Percentiles rank a stretch among this genome's conserved stretches.
Evolutionary conservation across 208 protist species (phyloP).

Genomic region (Crithidia thermophila): DNA sequence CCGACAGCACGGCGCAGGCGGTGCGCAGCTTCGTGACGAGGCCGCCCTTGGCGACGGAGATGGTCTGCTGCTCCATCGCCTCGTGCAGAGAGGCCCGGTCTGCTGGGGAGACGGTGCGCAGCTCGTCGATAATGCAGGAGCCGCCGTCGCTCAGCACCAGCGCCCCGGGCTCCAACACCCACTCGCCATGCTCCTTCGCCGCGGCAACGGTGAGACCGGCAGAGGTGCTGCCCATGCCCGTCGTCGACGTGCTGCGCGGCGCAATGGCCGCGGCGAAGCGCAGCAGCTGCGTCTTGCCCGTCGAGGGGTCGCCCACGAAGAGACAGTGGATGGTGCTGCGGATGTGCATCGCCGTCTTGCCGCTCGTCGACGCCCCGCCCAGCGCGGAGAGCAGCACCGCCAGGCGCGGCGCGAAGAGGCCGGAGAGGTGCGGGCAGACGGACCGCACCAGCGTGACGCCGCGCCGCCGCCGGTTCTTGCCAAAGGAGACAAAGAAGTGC

Average conservation of each 20-base stretch:
- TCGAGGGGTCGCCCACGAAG: conserved; percentile 99
- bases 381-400: conserved; percentile 76
- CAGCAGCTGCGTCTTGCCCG: conserved; percentile 96
- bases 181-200: conserved; percentile 89
- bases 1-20: conserved; percentile 94
- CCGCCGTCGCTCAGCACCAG: conserved; percentile 97
- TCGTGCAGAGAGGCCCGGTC: conserved; percentile 97
- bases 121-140: conserved; percentile 98
- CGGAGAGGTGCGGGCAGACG: conserved; percentile 76
- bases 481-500: conserved; percentile 71
- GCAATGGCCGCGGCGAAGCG: conserved; percentile 79
- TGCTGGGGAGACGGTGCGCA: conserved; percentile 94
- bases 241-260: conserved; percentile 88
- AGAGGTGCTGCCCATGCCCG: conserved; percentile 90
- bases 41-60: conserved; percentile 96
- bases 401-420: conserved; percentile 83
- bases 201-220: conserved; percentile 93
- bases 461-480: conserved; percentile 47
- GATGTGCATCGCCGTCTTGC: conserved; percentile 67
- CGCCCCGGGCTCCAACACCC: conserved; percentile 96
- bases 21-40: conserved; percentile 97
- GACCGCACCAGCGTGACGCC: conserved; percentile 57
- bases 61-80: conserved; percentile 99
- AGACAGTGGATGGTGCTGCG: conserved; percentile 97
- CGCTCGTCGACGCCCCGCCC: conserved; percentile 65